Evolutionary conservation across 345 rosid species (phyloP).

Genomic region (Crucihimalaya himalaica): DNA sequence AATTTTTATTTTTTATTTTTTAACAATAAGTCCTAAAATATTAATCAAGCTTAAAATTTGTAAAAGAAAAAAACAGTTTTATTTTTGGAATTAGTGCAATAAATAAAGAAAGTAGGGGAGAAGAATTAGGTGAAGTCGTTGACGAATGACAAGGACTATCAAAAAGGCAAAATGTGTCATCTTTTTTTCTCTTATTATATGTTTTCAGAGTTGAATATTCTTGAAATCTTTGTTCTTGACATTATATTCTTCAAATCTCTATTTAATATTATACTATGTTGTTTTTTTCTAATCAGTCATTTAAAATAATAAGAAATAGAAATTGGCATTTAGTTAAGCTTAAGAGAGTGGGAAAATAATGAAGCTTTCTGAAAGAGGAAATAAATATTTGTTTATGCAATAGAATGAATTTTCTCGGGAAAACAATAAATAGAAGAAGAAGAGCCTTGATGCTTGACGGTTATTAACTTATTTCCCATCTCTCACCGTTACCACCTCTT

Average conservation of each 20-base stretch:
- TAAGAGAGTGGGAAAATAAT: neutral
- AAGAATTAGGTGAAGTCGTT: constrained; percentile 21
- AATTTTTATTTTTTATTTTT: neutral
- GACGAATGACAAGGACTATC: constrained; percentile 30
- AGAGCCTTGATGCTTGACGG: constrained; percentile 29
- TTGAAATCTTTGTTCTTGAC: constrained; percentile 3
- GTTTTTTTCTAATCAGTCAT: neutral
- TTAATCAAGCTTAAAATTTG: neutral
- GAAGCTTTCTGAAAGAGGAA: neutral
- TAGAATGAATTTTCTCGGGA: neutral
- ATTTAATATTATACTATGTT: neutral
- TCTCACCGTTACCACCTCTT: constrained; percentile 29
- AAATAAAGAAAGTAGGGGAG: neutral
- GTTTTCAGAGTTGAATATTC: constrained; percentile 20
- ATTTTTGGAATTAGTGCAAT: constrained; percentile 30
- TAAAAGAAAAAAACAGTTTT: neutral
- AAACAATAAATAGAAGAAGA: constrained; percentile 28
- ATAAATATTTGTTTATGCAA: neutral
- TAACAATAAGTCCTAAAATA: neutral
- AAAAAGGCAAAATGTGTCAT: constrained; percentile 35
- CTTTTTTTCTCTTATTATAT: constrained; percentile 1
- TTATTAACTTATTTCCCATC: constrained; percentile 14
- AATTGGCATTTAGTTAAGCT: neutral
- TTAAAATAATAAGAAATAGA: neutral
- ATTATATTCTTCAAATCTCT: constrained; percentile 1